phyloP scores from a whole-genome alignment of 768 basidiomycete species.

The Mycena alexandri region DNA sequence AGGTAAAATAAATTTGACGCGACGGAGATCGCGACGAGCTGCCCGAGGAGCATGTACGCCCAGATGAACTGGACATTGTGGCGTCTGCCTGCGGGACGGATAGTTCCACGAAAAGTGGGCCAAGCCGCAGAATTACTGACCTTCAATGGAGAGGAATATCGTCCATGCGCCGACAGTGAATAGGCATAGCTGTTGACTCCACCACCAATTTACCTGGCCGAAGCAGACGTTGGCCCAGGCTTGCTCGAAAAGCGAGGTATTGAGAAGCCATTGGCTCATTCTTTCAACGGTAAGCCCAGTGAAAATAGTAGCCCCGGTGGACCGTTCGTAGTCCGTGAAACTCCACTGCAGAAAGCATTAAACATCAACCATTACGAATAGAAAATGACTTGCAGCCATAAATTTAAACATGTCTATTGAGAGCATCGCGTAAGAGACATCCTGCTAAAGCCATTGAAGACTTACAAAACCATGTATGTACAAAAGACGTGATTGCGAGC shows the following conservation, averaged over 20 bases:
- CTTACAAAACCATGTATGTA: conserved; percentile 67
- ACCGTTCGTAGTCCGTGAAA: conserved; percentile 58
- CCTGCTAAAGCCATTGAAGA: conserved; percentile 2
- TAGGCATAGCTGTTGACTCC: conserved; percentile 74
- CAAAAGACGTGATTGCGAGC: conserved; percentile 52
- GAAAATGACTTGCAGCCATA: conserved; percentile 50
- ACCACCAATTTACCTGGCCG: conserved; percentile 72
- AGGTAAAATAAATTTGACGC: conserved; percentile 74
- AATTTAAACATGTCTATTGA: conserved; percentile 60
- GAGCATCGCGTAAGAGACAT: not conserved
- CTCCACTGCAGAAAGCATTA: conserved; percentile 60
- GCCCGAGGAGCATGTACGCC: conserved; percentile 82
- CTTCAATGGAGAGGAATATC: conserved; percentile 62
- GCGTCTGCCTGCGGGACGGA: conserved; percentile 47
- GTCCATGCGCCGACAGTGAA: conserved; percentile 73
- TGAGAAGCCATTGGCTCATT: conserved; percentile 65
- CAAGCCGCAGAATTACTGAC: conserved; percentile 47
- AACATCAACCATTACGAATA: not conserved
- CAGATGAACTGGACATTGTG: conserved; percentile 62
- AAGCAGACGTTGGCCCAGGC: conserved; percentile 63
- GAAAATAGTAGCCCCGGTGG: not conserved
- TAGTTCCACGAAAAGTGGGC: not conserved
- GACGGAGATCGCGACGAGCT: conserved; percentile 78
- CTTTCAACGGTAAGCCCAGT: conserved; percentile 42
- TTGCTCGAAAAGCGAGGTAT: conserved; percentile 72